These are phyloP conservation scores for Penicillium paxilli DNA, from an alignment of 495 filamentous ascomycete species.

Conservation along the genomic window DNA sequence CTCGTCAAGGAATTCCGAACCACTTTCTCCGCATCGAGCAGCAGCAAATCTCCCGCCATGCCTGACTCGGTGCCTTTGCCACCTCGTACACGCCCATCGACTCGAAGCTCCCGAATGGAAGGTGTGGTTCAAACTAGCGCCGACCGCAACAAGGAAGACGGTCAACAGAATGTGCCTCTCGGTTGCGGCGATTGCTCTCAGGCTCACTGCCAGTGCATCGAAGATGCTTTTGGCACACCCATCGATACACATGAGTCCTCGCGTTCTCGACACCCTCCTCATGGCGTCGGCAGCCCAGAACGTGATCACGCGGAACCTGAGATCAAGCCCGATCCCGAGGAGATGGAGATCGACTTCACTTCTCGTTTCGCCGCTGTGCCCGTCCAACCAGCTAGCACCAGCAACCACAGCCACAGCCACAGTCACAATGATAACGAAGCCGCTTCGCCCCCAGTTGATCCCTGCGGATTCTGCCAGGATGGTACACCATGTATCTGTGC, in stretches of 20 bases:
- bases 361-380: slow-evolving; percentile 57
- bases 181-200: slow-evolving; percentile 67
- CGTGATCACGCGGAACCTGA: slow-evolving; percentile 38
- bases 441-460: slow-evolving; percentile 54
- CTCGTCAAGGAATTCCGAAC: slow-evolving; percentile 42
- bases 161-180: slow-evolving; percentile 36
- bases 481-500: slow-evolving; percentile 84
- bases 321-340: slow-evolving; percentile 55
- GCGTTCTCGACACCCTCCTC: slow-evolving; percentile 34
- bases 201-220: slow-evolving; percentile 68
- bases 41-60: slow-evolving; percentile 17
- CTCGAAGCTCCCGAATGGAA: slow-evolving; percentile 26
- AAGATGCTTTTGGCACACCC: slow-evolving; percentile 57
- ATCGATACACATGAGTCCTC: slow-evolving; percentile 29
- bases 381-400: slow-evolving; percentile 16
- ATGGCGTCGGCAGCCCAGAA: slow-evolving; percentile 28
- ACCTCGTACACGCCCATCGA: slow-evolving; percentile 24
- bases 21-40: slow-evolving; percentile 25
- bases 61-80: slow-evolving; percentile 37
- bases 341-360: slow-evolving; percentile 77
- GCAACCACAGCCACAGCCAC: slow-evolving; percentile 19
- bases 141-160: slow-evolving; percentile 19
- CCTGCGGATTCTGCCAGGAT: slow-evolving; percentile 86
- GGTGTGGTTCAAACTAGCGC: slow-evolving; percentile 11
- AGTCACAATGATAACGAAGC: slow-evolving; percentile 30